Base-by-base conservation (phyloP, 2,329 filamentous ascomycete genomes). In the Fusarium pilosicola region DNA sequence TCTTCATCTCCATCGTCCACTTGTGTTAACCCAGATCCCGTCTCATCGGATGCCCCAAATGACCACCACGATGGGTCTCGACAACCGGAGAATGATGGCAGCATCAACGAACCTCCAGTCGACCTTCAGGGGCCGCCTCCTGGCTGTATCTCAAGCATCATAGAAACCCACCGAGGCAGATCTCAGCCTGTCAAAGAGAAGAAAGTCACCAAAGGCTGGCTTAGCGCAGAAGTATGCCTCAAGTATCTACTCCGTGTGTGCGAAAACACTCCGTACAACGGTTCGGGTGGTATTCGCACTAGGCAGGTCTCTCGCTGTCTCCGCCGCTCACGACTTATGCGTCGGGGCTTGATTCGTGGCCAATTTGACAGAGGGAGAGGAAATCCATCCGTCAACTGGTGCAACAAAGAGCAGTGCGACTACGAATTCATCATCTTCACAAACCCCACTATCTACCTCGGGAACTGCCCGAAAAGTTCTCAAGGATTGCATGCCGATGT, bases 341-440 rank as follows among this genome's bases (percentile, higher is more conserved):
- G 76, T 28, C 74, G 73, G 48, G 38, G 32, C n/a, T 57, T 71
- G 42, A 44, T 73, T 10, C 56, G 57, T n/a, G 58, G 51, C 15
- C 78, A 79, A 39, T 65, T 74, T n/a, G 58, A 56, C 2, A 64
- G 30, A 2, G 78, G 78, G 28, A 71, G 78, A 18, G 76, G 71
- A 15, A 49, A 66, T 39, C 69, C 72, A 15, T 42, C 52, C 7
- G 46, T 55, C 36, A 56, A 32, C 17, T 76, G 75, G 66, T 79
- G 78, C 22, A 71, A 65, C 20, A 45, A 74, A 24, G n/a, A 39
- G n/a, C 7, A 22, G 6, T 79, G 77, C 26, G 5, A 38, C 7
- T n/a, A 62, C 18, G 71, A 77, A 22, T 41, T 38, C 9, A 32
- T 39, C 15, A 52, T 72, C 18, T 67, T 74, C 22, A 60, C 51